Evolutionary conservation across 257 asterid genomes (phyloP), one percentile per base, ranked within the genome.

Genomic region (Thymus quinquecostatus): DNA sequence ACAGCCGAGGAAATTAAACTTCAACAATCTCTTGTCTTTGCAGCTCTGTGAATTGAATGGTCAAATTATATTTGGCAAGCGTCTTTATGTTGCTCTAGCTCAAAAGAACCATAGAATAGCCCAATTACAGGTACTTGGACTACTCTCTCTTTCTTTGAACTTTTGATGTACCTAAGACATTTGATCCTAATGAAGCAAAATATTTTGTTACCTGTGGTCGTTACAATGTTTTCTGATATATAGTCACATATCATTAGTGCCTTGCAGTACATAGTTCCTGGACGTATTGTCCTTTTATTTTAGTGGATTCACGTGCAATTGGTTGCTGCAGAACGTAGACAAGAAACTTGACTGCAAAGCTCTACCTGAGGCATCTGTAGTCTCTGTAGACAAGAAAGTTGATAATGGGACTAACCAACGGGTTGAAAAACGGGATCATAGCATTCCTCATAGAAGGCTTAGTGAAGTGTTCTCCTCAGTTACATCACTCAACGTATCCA

Each of bases 31-130:
- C 45, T 10, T 58, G 41, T n/a, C 34, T 68, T 64, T 47, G 47
- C 74, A 89, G 96, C 84, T 85, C 6, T 54, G 81, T 1, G 96
- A 88, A 71, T 84, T 91, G 92, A 84, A 85, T 84, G 93, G 96
- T 29, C 85, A 84, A 86, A 88, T 88, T 87, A 51, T 88, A 56
- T 80, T 54, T 61, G 71, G 81, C 86, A 91, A 91, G 72, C 94
- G 94, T 49, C 85, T 88, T 29, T 82, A 84, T 77, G 94, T 88
- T 75, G 92, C 94, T 43, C 86, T 81, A 79, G 89, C 96, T 65
- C 92, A 86, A 65, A 81, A 89, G 78, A 88, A 88, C 69, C 96
- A 88, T 77, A 84, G 92, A 69, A 82, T 82, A 77, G 87, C 92
- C 62, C 84, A 81, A 76, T 70, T 91, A 76, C 90, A 91, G 96